Evolutionary conservation across 1,139 yeast genomes (phyloP).

Genomic region (Chernovozyma sophiae-reginae): DNA sequence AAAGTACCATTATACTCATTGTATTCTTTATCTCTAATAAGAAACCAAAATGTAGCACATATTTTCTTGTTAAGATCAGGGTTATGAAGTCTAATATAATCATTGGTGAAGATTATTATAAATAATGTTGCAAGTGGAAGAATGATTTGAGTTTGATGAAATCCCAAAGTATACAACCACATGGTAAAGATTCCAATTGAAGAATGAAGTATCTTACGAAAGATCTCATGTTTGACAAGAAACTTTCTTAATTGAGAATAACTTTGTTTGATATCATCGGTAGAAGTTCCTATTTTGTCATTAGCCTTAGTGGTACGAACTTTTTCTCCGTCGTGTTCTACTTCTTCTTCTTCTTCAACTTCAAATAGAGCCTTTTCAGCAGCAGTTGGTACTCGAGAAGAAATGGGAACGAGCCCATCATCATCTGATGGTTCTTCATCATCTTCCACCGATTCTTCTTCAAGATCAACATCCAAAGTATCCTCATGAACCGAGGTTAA

Average conservation of each 20-base stretch:
- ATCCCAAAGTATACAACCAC: constrained; percentile 64
- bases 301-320: constrained; percentile 3
- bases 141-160: constrained; percentile 53
- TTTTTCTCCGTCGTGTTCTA: constrained; percentile 2
- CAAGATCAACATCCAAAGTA: constrained; percentile 3
- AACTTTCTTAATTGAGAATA: constrained; percentile 26
- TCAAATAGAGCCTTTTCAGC: constrained; percentile 6
- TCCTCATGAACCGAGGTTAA: neutral
- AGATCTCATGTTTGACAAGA: constrained; percentile 76
- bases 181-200: constrained; percentile 82
- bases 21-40: constrained; percentile 81
- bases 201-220: constrained; percentile 82
- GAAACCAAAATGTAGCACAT: constrained; percentile 64
- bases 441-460: constrained; percentile 10
- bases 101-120: constrained; percentile 55
- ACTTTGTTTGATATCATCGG: neutral
- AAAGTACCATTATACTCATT: constrained; percentile 73
- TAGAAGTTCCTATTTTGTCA: neutral
- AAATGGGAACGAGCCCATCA: neutral
- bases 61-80: constrained; percentile 60
- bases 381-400: constrained; percentile 3
- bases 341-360: constrained; percentile 1
- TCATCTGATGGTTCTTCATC: constrained; percentile 6
- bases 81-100: constrained; percentile 61
- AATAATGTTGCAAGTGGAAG: constrained; percentile 55